Evolutionary conservation across 495 filamentous ascomycete genomes (phyloP).

Genomic region (Podospora bellae-mahoneyi): DNA sequence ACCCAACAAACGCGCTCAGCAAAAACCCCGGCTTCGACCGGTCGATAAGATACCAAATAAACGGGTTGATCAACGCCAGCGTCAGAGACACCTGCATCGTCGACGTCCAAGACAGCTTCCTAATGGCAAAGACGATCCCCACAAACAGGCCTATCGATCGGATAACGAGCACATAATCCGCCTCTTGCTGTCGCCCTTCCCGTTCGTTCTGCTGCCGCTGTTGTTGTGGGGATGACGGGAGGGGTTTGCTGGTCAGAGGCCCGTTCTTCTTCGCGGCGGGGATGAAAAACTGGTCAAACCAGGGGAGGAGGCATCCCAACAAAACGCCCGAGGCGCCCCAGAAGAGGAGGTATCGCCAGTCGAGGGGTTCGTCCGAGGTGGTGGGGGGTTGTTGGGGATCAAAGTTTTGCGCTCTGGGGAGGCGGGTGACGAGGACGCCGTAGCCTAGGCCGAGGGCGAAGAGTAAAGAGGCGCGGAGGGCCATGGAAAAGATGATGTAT

Average conservation of each 20-base stretch:
- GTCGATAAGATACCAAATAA: slow-evolving; percentile 94
- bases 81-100: slow-evolving; percentile 89
- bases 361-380: slow-evolving; percentile 7
- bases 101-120: slow-evolving; percentile 87
- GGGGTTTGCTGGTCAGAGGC: background rate
- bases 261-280: slow-evolving; percentile 2
- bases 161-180: slow-evolving; percentile 78
- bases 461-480: slow-evolving; percentile 60
- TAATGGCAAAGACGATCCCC: slow-evolving; percentile 95
- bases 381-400: background rate
- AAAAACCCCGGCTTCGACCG: slow-evolving; percentile 80
- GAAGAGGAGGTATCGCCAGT: slow-evolving; percentile 64
- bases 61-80: slow-evolving; percentile 86
- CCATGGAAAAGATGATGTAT: slow-evolving; percentile 32
- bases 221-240: background rate
- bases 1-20: slow-evolving; percentile 65
- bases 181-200: slow-evolving; percentile 23
- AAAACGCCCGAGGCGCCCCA: slow-evolving; percentile 80
- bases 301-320: slow-evolving; percentile 77
- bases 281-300: slow-evolving; percentile 65
- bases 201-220: background rate
- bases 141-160: slow-evolving; percentile 90
- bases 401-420: slow-evolving; percentile 37
- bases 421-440: slow-evolving; percentile 77
- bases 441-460: slow-evolving; percentile 81